Percentiles rank a stretch among this genome's conserved stretches.
These are phyloP conservation scores for Mycosphaerella sp. DNA, from an alignment of 2,329 filamentous ascomycete species.

Conservation along the genomic window DNA sequence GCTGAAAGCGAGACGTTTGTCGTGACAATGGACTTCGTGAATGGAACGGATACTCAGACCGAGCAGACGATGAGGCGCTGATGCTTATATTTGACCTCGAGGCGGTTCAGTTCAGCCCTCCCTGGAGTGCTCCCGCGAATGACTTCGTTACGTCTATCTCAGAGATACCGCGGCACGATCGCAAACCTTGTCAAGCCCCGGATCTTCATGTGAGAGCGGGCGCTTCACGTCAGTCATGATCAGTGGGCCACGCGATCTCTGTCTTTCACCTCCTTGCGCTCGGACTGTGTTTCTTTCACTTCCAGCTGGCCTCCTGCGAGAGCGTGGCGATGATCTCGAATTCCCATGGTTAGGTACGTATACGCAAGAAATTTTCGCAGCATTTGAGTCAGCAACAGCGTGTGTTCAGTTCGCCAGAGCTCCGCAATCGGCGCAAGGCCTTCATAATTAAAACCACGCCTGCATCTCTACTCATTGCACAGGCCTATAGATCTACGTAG, in stretches of 20 bases:
- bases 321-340: background rate
- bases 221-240: background rate
- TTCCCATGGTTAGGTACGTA: background rate
- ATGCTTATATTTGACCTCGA: constrained; percentile 3
- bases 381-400: constrained; percentile 3
- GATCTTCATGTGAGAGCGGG: constrained; percentile 7
- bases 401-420: constrained; percentile 1
- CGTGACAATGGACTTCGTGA: background rate
- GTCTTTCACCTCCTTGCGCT: background rate
- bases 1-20: background rate
- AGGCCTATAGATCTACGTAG: background rate
- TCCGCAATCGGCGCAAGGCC: constrained; percentile 2
- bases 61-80: background rate
- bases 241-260: background rate
- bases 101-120: background rate
- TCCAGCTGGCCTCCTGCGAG: constrained; percentile 3
- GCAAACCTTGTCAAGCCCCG: constrained; percentile 4
- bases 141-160: constrained; percentile 1
- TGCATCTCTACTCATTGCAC: background rate
- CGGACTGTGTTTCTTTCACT: background rate
- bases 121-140: background rate
- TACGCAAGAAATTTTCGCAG: background rate
- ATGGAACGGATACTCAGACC: background rate
- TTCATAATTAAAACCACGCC: background rate
- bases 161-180: constrained; percentile 9